Evolutionary conservation across 2,329 filamentous ascomycete genomes (phyloP).

Genomic region (Neonectria punicea): DNA sequence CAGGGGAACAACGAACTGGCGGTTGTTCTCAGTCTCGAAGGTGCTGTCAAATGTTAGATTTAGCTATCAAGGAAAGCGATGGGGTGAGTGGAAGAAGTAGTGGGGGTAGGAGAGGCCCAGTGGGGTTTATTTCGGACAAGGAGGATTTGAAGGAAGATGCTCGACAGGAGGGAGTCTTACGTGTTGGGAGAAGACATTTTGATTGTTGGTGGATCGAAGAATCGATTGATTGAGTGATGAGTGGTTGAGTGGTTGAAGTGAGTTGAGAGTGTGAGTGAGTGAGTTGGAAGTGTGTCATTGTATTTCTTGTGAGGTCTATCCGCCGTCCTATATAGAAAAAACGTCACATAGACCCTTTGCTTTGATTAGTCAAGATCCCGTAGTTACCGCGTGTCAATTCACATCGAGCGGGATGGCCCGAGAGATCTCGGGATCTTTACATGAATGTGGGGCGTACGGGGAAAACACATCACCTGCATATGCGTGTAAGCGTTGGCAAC

Average conservation of each 20-base stretch:
- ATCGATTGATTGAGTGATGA: conserved; percentile 15
- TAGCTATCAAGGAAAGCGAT: not conserved
- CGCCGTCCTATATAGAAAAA: not conserved
- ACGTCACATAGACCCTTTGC: not conserved
- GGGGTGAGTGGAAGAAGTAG: too few species aligned
- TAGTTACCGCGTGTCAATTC: not conserved
- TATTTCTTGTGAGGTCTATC: conserved; percentile 5
- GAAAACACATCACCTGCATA: not conserved
- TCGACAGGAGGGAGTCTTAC: conserved; percentile 30
- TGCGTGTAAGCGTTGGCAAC: not conserved
- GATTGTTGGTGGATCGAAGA: conserved; percentile 29
- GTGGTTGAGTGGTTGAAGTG: conserved; percentile 37
- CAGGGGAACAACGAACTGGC: conserved; percentile 42
- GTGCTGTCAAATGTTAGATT: not conserved
- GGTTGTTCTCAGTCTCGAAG: conserved; percentile 40
- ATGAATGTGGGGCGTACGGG: not conserved
- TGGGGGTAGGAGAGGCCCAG: too few species aligned
- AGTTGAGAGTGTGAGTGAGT: conserved; percentile 27
- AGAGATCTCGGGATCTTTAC: not conserved
- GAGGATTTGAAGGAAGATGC: not conserved
- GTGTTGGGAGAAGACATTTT: conserved; percentile 42
- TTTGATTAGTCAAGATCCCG: not conserved
- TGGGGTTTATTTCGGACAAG: too few species aligned
- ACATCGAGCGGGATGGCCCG: not conserved
- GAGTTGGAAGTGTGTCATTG: conserved; percentile 4